These are phyloP conservation scores for Aspergillus fumigatiaffinis DNA, from an alignment of 2,329 filamentous ascomycete genomes.

Conservation along the genomic window DNA sequence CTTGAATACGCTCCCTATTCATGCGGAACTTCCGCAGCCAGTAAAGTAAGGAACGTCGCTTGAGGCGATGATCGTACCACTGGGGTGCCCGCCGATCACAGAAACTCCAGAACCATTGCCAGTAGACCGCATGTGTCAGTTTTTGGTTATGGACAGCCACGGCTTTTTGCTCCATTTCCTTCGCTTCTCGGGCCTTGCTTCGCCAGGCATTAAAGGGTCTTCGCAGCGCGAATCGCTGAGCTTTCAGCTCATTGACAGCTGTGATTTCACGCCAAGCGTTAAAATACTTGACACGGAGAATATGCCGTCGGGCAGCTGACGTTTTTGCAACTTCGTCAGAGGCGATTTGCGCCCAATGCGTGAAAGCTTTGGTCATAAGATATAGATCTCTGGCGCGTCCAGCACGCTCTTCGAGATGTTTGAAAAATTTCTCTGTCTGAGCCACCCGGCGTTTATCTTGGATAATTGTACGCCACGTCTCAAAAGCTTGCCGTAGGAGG, in stretches of 20 bases:
- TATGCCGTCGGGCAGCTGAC: constrained; percentile 64
- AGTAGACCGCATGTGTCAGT: constrained; percentile 33
- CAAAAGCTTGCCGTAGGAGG: constrained; percentile 52
- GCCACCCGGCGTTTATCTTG: constrained; percentile 38
- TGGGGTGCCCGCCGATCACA: constrained; percentile 42
- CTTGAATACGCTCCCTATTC: constrained; percentile 37
- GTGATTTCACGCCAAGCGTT: constrained; percentile 66
- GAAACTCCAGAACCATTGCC: constrained; percentile 44
- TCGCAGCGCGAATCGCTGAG: constrained; percentile 48
- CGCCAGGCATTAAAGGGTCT: constrained; percentile 56
- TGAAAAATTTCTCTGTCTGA: constrained; percentile 52
- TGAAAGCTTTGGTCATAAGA: constrained; percentile 61
- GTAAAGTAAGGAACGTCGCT: constrained; percentile 37
- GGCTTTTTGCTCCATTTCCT: constrained; percentile 32
- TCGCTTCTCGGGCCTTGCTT: constrained; percentile 36
- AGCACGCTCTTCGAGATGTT: constrained; percentile 57
- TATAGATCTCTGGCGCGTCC: constrained; percentile 62
- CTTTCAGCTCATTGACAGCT: constrained; percentile 54
- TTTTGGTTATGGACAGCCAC: constrained; percentile 25
- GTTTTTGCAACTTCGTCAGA: constrained; percentile 64
- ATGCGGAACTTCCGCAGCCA: constrained; percentile 40
- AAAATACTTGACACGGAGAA: constrained; percentile 66
- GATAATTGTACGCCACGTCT: constrained; percentile 45
- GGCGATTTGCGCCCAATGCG: constrained; percentile 65
- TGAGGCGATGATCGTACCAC: constrained; percentile 40